phyloP scores from a whole-genome alignment of 2,329 filamentous ascomycete genomes.

The Magnaporthiopsis poae region DNA sequence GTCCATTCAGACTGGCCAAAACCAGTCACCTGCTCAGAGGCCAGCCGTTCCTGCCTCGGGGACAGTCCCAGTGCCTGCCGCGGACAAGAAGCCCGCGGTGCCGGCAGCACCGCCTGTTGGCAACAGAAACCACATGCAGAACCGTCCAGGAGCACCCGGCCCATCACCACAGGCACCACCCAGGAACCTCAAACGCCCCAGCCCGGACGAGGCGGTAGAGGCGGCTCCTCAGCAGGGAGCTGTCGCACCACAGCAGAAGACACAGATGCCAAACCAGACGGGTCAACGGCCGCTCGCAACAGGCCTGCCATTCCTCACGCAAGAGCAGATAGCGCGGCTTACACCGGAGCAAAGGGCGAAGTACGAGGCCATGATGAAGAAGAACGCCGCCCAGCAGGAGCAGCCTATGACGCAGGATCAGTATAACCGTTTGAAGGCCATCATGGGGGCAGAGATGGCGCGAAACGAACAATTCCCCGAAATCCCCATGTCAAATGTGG shows the following conservation, averaged over 20 bases:
- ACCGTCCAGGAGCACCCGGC: constrained; percentile 26
- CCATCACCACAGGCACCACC: constrained; percentile 24
- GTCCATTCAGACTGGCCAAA: not conserved
- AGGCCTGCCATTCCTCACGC: constrained; percentile 20
- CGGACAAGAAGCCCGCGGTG: constrained; percentile 9
- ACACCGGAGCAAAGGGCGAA: constrained; percentile 35
- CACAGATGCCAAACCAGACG: constrained; percentile 3
- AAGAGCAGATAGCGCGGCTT: constrained; percentile 32
- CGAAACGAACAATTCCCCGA: constrained; percentile 33
- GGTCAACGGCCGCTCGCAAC: constrained; percentile 3
- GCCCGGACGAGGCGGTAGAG: constrained; percentile 34
- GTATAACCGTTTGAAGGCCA: not conserved
- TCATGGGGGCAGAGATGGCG: constrained; percentile 14
- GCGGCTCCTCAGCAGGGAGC: constrained; percentile 20
- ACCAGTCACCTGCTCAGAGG: not conserved
- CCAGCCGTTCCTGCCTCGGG: not conserved
- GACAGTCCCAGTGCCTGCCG: not conserved
- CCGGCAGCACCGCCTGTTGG: constrained; percentile 16
- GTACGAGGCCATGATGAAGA: constrained; percentile 28
- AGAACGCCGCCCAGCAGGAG: constrained; percentile 10
- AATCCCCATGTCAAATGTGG: constrained; percentile 36
- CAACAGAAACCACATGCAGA: constrained; percentile 20
- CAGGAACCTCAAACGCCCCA: constrained; percentile 43
- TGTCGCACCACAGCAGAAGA: constrained; percentile 19
- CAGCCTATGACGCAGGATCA: not conserved